phyloP scores from a whole-genome alignment of 805 yeast species.

The Candida ficus region DNA sequence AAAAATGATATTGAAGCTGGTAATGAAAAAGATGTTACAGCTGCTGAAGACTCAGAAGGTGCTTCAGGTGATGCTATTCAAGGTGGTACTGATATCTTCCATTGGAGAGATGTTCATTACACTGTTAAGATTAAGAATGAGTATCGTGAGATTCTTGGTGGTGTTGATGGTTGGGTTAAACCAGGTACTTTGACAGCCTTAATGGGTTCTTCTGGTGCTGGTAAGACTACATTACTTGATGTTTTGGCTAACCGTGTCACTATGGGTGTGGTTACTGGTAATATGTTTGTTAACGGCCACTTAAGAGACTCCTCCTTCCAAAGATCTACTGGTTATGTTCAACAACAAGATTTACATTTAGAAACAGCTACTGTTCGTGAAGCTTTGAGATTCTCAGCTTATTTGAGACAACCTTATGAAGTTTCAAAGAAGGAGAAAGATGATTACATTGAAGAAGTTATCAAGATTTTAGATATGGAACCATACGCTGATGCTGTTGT shows the following conservation, averaged over 20 bases:
- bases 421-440: slow-evolving; percentile 53
- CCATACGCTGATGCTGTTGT: slow-evolving; percentile 66
- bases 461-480: slow-evolving; percentile 58
- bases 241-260: slow-evolving; percentile 67
- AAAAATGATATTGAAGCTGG: slow-evolving; percentile 25
- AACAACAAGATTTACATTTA: slow-evolving; percentile 71
- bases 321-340: slow-evolving; percentile 53
- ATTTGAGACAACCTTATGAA: slow-evolving; percentile 55
- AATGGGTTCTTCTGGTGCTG: slow-evolving; percentile 79
- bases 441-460: slow-evolving; percentile 60
- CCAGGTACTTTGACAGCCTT: slow-evolving; percentile 78
- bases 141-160: slow-evolving; percentile 52
- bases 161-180: slow-evolving; percentile 77
- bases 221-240: slow-evolving; percentile 70
- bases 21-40: slow-evolving; percentile 24
- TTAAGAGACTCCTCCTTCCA: slow-evolving; percentile 57
- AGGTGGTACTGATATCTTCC: slow-evolving; percentile 50
- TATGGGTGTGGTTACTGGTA: slow-evolving; percentile 68
- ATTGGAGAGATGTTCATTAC: slow-evolving; percentile 73
- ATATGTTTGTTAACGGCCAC: slow-evolving; percentile 60
- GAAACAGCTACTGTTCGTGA: slow-evolving; percentile 68
- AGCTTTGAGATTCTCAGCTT: slow-evolving; percentile 61
- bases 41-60: slow-evolving; percentile 14
- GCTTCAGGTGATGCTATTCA: slow-evolving; percentile 22
- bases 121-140: slow-evolving; percentile 59